Conservation (phyloP, 768 basidiomycete species). For the Cystobasidium ongulense region DNA sequence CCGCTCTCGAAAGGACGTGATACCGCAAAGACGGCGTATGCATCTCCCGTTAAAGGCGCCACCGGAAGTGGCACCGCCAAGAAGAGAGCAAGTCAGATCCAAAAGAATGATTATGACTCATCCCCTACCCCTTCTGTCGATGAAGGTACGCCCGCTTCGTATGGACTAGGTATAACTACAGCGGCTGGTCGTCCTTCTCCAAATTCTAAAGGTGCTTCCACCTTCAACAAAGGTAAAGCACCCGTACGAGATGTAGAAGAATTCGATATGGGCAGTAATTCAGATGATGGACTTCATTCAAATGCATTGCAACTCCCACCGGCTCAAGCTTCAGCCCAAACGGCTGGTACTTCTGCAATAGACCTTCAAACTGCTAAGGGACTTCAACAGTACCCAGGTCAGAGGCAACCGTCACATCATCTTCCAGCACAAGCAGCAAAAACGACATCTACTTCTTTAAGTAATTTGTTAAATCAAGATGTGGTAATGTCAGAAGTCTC, state of each 20-base stretch:
- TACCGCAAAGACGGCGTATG: background rate
- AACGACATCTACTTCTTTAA: background rate
- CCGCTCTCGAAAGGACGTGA: background rate
- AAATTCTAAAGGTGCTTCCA: background rate
- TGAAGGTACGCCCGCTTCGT: background rate
- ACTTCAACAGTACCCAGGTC: background rate
- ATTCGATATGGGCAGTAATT: slow-evolving; percentile 17
- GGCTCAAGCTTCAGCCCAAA: background rate
- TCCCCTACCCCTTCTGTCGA: background rate
- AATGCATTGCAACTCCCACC: background rate
- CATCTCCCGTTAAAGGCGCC: background rate
- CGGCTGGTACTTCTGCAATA: background rate
- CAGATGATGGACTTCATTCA: background rate
- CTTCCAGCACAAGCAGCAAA: background rate
- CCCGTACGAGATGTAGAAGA: slow-evolving; percentile 12
- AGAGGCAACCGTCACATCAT: background rate
- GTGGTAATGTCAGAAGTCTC: background rate
- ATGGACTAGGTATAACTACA: background rate
- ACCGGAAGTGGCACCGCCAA: background rate
- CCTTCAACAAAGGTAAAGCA: background rate
- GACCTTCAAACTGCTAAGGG: background rate
- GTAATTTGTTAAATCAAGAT: background rate
- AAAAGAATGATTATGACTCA: background rate
- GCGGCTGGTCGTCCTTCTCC: background rate
- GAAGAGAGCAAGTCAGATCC: background rate